A percentile compares a stretch with the other conserved stretches of the same genome.
These are phyloP conservation scores for Termitomyces sp. DNA, from an alignment of 1,284 basidiomycete genomes.

Conservation along the genomic window DNA sequence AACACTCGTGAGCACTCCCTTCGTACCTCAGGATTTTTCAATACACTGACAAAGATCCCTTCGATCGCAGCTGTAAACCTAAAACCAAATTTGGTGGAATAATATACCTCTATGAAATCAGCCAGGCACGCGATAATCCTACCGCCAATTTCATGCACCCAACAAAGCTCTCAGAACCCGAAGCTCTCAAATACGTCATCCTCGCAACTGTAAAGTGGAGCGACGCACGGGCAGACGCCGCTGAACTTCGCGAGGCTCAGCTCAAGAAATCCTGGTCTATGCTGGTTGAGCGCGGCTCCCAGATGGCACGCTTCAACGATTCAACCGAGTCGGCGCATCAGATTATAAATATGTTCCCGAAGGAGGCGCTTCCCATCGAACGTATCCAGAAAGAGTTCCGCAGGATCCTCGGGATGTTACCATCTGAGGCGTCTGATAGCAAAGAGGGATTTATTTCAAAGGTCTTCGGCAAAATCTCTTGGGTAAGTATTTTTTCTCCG, in stretches of 20 bases:
- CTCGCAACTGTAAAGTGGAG: conserved; percentile 33
- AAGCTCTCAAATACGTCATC: conserved; percentile 19
- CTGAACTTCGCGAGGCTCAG: conserved; percentile 19
- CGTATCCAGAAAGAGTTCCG: conserved; percentile 10
- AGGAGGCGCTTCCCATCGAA: conserved; percentile 4
- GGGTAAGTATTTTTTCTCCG: background rate
- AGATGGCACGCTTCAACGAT: conserved; percentile 11
- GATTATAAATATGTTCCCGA: conserved; percentile 9
- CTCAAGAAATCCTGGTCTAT: conserved; percentile 15
- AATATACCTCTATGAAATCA: conserved; percentile 27
- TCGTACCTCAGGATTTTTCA: background rate
- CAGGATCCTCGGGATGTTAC: conserved; percentile 10
- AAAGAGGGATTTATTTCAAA: conserved; percentile 13
- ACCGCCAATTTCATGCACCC: conserved; percentile 20
- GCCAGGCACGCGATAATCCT: conserved; percentile 18
- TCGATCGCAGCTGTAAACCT: conserved; percentile 13
- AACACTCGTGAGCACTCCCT: conserved; percentile 15
- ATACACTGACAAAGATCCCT: background rate
- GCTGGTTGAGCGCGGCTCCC: conserved; percentile 9
- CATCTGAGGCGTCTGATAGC: background rate
- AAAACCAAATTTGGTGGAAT: conserved; percentile 20
- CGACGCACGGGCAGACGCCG: conserved; percentile 10
- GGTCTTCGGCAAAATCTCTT: conserved; percentile 10
- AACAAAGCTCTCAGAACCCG: conserved; percentile 19
- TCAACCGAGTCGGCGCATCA: conserved; percentile 10